Evolutionary conservation across 768 basidiomycete species (phyloP).

Genomic region (Pulveroboletus ravenelii): DNA sequence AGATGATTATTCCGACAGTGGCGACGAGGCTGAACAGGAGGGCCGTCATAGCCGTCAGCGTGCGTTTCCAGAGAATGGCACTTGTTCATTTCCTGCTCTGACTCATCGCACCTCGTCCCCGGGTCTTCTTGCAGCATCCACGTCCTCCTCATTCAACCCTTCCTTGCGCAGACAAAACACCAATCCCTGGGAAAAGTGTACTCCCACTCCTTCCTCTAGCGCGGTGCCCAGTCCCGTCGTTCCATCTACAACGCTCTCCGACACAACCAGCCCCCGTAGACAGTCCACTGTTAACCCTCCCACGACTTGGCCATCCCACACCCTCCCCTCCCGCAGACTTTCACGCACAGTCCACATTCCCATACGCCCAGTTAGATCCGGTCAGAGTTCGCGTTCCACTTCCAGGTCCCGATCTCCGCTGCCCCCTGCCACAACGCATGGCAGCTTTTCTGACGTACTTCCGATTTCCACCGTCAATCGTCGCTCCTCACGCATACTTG

Average conservation of each 20-base stretch:
- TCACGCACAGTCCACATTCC: constrained; percentile 82
- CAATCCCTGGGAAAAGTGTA: constrained; percentile 61
- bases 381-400: constrained; percentile 86
- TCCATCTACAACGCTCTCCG: constrained; percentile 57
- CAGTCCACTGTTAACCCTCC: constrained; percentile 45
- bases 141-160: constrained; percentile 58
- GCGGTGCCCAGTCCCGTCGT: constrained; percentile 58
- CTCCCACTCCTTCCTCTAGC: constrained; percentile 47
- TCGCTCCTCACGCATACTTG: constrained; percentile 75
- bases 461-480: constrained; percentile 49
- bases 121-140: constrained; percentile 57
- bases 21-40: constrained; percentile 69
- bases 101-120: constrained; percentile 54
- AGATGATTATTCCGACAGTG: constrained; percentile 79
- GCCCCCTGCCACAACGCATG: constrained; percentile 61
- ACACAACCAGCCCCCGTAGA: constrained; percentile 63
- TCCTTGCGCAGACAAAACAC: constrained; percentile 63
- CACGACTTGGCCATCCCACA: constrained; percentile 52
- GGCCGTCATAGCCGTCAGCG: constrained; percentile 68
- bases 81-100: constrained; percentile 37
- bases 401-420: constrained; percentile 93
- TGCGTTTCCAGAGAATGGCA: constrained; percentile 54
- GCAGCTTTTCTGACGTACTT: constrained; percentile 58
- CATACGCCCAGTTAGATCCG: constrained; percentile 59
- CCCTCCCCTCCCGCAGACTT: constrained; percentile 68